Conservation (phyloP, 768 basidiomycete genomes). For the Sporobolomyces phaffii region DNA sequence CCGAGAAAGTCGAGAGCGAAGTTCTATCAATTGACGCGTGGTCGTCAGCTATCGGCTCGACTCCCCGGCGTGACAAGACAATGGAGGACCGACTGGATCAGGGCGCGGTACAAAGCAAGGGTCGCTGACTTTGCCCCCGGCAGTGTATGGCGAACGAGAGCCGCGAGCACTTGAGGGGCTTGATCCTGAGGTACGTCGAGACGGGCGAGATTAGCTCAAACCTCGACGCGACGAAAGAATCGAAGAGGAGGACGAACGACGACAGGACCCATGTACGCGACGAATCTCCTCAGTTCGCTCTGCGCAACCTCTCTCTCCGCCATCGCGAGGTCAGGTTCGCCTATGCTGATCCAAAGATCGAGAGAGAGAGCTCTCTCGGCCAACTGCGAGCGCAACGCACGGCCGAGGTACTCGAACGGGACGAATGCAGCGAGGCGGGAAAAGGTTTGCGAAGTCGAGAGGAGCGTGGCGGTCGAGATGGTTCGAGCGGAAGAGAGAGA, state of each 20-base stretch:
- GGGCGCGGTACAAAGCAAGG: conserved; percentile 6
- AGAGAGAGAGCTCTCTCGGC: conserved; percentile 11
- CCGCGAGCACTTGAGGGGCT: conserved; percentile 1
- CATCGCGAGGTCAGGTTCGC: background rate
- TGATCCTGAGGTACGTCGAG: background rate
- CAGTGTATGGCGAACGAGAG: conserved; percentile 8
- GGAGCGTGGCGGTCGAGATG: background rate
- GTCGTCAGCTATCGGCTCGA: background rate
- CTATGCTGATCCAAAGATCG: conserved; percentile 20
- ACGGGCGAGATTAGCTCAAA: too few species aligned
- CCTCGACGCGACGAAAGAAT: too few species aligned
- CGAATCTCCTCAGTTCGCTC: conserved; percentile 14
- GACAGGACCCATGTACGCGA: background rate
- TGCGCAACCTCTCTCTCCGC: background rate
- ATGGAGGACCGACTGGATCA: conserved; percentile 4
- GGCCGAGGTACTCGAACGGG: conserved; percentile 28
- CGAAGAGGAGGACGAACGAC: background rate
- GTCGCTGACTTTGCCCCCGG: background rate
- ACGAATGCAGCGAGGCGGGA: background rate
- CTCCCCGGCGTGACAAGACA: background rate
- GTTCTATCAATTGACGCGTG: background rate
- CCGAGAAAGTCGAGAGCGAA: conserved; percentile 12
- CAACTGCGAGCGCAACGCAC: background rate
- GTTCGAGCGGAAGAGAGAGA: background rate
- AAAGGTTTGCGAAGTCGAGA: background rate